A percentile compares a stretch with the other conserved stretches of the same genome.
These are phyloP conservation scores for Leucoagaricus sp. DNA, from an alignment of 1,284 basidiomycete genomes.

Conservation along the genomic window DNA sequence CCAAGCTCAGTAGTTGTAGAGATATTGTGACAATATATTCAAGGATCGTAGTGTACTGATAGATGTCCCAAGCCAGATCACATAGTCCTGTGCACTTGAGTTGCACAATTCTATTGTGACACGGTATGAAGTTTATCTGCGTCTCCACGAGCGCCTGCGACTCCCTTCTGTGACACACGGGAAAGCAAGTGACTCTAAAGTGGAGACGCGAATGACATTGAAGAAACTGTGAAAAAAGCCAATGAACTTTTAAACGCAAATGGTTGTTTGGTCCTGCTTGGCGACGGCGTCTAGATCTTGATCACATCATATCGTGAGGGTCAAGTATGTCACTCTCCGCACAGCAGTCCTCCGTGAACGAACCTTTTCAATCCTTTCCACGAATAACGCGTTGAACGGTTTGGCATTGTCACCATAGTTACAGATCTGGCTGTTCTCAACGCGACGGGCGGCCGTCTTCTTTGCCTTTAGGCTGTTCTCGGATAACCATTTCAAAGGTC, in stretches of 20 bases:
- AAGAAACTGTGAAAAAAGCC: constrained; percentile 3
- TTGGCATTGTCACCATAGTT: background rate
- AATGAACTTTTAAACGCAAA: constrained; percentile 14
- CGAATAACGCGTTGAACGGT: background rate
- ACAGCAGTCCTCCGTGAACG: too few relatives aligned
- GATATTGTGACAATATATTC: background rate
- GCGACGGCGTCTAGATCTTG: constrained; percentile 5
- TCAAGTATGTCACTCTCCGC: background rate
- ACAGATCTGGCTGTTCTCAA: background rate
- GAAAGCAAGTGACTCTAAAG: constrained; percentile 67
- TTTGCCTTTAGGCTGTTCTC: background rate
- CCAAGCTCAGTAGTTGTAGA: constrained; percentile 3
- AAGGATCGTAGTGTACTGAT: background rate
- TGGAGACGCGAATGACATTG: constrained; percentile 43
- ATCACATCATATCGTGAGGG: constrained; percentile 6
- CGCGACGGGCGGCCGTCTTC: background rate
- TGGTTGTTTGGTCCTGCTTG: constrained; percentile 26
- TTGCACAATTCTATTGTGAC: constrained; percentile 26
- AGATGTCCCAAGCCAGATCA: constrained; percentile 34
- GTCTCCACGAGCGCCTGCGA: constrained; percentile 66
- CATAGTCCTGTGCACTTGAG: constrained; percentile 23
- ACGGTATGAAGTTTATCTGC: constrained; percentile 43
- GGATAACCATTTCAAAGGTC: background rate
- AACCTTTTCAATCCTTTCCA: too few relatives aligned
- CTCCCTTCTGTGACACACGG: constrained; percentile 42